Evolutionary conservation across 1,139 yeast genomes (phyloP).

Genomic region (Scheffersomyces segobiensis): DNA sequence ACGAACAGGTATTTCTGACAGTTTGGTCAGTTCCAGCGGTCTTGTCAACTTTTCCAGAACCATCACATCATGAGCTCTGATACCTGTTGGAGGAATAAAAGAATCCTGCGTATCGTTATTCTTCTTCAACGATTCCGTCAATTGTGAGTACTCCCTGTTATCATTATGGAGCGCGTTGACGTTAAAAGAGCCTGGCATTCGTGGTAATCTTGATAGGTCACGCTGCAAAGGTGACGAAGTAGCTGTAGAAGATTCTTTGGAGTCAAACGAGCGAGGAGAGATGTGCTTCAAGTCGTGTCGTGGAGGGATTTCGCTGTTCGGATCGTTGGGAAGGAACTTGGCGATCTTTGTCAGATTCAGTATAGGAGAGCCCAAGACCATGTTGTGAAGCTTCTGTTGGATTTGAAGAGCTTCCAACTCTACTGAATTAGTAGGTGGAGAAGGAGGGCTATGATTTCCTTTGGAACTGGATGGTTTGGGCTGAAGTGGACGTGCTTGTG

Average conservation of each 20-base stretch:
- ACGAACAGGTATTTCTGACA: not conserved
- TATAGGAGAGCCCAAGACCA: not conserved
- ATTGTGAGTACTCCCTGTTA: conserved; percentile 21
- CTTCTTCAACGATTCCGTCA: conserved; percentile 18
- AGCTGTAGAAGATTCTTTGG: not conserved
- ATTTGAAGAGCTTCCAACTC: not conserved
- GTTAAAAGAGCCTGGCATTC: conserved; percentile 62
- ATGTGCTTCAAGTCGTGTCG: not conserved
- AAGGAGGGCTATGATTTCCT: conserved; percentile 3
- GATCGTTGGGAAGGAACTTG: not conserved
- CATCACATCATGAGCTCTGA: not conserved
- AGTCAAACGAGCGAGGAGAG: not conserved
- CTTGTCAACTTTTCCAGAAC: not conserved
- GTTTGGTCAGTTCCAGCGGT: not conserved
- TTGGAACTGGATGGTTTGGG: not conserved
- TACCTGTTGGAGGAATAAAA: conserved; percentile 1
- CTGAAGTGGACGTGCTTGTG: not conserved
- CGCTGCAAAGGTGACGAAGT: not conserved
- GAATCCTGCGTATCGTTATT: conserved; percentile 12
- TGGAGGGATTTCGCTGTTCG: not conserved
- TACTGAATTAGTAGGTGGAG: conserved; percentile 1
- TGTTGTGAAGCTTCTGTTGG: not conserved
- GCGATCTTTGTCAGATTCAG: not conserved
- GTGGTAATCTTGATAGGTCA: conserved; percentile 37
- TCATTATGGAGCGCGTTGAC: conserved; percentile 49